A percentile compares a stretch with the other conserved stretches of the same genome.
phyloP scores from a whole-genome alignment of 75 land plant species.

The Pinus taeda region DNA sequence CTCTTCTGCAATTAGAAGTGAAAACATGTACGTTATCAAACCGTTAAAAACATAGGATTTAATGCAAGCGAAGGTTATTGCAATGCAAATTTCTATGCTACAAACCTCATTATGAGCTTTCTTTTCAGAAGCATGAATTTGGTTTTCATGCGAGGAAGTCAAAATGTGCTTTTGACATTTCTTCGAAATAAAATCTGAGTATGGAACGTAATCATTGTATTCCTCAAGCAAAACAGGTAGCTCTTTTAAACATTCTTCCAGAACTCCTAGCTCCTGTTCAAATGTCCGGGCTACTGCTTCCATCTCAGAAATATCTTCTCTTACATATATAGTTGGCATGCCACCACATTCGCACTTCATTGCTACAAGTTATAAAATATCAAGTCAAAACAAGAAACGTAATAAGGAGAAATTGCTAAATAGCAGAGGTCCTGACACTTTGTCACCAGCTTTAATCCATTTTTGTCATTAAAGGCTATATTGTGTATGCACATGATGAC shows the following conservation, averaged over 20 bases:
- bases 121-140: slow-evolving; percentile 3
- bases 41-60: background rate
- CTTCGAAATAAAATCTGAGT: slow-evolving; percentile 33
- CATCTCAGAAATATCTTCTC: slow-evolving; percentile 60
- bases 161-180: background rate
- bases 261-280: slow-evolving; percentile 52
- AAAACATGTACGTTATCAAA: background rate
- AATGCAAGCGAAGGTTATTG: background rate
- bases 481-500: background rate
- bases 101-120: slow-evolving; percentile 1
- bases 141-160: background rate
- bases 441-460: background rate
- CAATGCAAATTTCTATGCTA: background rate
- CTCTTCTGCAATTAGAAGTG: slow-evolving; percentile 2
- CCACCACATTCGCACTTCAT: slow-evolving; percentile 48
- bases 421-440: background rate
- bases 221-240: slow-evolving; percentile 3
- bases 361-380: slow-evolving; percentile 25
- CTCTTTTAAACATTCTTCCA: slow-evolving; percentile 28
- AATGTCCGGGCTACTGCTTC: slow-evolving; percentile 62
- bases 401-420: background rate
- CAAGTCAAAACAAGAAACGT: background rate
- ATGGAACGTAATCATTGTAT: slow-evolving; percentile 44
- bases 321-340: slow-evolving; percentile 27
- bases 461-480: background rate